Percentiles rank a stretch among this genome's conserved stretches.
Conservation (phyloP, 495 filamentous ascomycete genomes). For the Aspergillus indologenus region DNA sequence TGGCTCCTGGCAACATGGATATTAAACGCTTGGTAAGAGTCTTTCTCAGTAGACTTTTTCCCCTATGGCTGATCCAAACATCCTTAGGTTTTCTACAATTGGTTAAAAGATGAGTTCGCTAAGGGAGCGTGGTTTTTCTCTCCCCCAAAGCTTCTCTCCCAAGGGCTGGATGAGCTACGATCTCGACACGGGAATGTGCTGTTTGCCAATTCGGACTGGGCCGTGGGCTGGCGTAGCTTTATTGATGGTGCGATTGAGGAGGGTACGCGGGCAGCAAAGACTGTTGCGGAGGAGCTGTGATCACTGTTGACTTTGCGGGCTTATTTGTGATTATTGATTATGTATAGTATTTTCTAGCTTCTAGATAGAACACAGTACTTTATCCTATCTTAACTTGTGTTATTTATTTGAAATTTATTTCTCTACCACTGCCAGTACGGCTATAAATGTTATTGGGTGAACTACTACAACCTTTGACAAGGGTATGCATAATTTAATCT, state of each 20-base stretch:
- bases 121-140: slow-evolving; percentile 18
- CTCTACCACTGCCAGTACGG: too few relatives aligned
- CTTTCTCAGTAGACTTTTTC: too few relatives aligned
- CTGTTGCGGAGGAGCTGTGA: slow-evolving; percentile 17
- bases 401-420: too few relatives aligned
- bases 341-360: too few relatives aligned
- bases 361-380: too few relatives aligned
- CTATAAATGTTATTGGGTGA: too few relatives aligned
- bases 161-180: slow-evolving; percentile 15
- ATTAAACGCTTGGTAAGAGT: too few relatives aligned
- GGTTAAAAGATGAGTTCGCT: slow-evolving; percentile 19
- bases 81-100: slow-evolving; percentile 22
- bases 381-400: too few relatives aligned
- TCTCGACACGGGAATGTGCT: slow-evolving; percentile 24
- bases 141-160: slow-evolving; percentile 13
- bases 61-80: neutral
- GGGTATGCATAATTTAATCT: too few relatives aligned
- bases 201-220: slow-evolving; percentile 34
- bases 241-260: slow-evolving; percentile 37
- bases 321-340: too few relatives aligned
- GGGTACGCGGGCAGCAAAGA: slow-evolving; percentile 23
- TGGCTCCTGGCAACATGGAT: too few relatives aligned
- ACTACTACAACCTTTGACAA: too few relatives aligned
- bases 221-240: slow-evolving; percentile 31
- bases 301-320: neutral